These are phyloP conservation scores for Echinosophora koreensis DNA, from an alignment of 306 rosid genomes.

Conservation along the genomic window DNA sequence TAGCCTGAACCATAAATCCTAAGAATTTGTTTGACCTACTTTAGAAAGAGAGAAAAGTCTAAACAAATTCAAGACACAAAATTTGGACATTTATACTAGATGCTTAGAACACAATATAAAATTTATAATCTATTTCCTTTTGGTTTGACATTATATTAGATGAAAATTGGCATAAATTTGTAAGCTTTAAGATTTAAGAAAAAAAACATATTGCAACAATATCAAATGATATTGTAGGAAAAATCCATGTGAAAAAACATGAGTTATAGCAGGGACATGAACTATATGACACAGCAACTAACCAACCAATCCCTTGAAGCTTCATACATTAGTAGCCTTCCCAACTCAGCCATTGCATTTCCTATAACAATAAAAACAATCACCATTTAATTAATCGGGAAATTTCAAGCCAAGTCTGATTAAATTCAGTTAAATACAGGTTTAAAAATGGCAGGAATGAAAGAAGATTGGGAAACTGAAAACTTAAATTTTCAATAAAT, in stretches of 20 bases:
- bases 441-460: background rate
- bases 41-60: background rate
- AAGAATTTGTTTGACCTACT: background rate
- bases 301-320: slow-evolving; percentile 99
- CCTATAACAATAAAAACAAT: slow-evolving; percentile 54
- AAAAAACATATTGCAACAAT: background rate
- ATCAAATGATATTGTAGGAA: slow-evolving; percentile 16
- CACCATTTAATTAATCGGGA: slow-evolving; percentile 3
- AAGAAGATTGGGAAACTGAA: background rate
- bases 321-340: slow-evolving; percentile 90
- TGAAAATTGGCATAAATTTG: slow-evolving; percentile 19
- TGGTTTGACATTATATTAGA: background rate
- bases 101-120: background rate
- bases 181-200: background rate
- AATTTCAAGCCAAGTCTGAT: background rate
- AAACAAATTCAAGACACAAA: slow-evolving; percentile 18
- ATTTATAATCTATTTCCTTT: slow-evolving; percentile 8
- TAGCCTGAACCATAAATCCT: background rate
- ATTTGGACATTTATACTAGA: background rate
- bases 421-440: slow-evolving; percentile 5
- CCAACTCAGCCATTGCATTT: slow-evolving; percentile 97
- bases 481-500: slow-evolving; percentile 34
- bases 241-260: background rate
- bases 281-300: slow-evolving; percentile 49
- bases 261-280: slow-evolving; percentile 20